Evolutionary conservation across 441 rosid species (phyloP).

Genomic region (Erodium chrysanthum): DNA sequence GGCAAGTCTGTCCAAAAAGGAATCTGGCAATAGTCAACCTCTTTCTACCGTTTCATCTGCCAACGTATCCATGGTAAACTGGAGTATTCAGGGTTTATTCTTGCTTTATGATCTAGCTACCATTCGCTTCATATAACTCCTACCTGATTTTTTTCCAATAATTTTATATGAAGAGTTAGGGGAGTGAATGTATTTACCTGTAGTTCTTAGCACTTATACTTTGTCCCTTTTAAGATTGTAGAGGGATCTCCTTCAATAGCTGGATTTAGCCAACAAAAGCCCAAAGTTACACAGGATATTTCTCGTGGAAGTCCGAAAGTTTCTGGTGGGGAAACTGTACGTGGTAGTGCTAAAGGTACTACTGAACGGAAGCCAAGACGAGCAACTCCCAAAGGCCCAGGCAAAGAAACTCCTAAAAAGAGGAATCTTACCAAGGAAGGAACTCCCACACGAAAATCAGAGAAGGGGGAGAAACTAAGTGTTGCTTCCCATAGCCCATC

Average conservation of each 20-base stretch:
- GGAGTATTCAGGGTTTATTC: conserved; percentile 11
- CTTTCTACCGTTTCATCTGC: conserved; percentile 29
- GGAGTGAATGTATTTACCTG: background rate
- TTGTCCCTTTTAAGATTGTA: conserved; percentile 36
- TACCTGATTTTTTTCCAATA: background rate
- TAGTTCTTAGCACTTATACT: conserved; percentile 1
- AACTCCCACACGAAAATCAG: conserved; percentile 33
- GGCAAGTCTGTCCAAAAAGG: conserved; percentile 25
- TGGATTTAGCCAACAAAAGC: conserved; percentile 31
- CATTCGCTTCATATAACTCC: background rate
- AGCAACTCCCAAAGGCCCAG: conserved; percentile 43
- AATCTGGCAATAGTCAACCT: conserved; percentile 41
- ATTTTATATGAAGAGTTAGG: background rate
- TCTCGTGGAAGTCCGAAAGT: conserved; percentile 35
- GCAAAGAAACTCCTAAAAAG: conserved; percentile 53
- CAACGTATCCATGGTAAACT: conserved; percentile 39
- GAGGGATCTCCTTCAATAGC: conserved; percentile 52
- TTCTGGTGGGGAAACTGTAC: conserved; percentile 27
- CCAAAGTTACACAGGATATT: conserved; percentile 31
- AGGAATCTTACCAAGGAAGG: conserved; percentile 38
- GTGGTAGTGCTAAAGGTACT: conserved; percentile 38
- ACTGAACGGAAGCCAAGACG: conserved; percentile 74
- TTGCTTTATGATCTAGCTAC: background rate
- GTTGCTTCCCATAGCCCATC: conserved; percentile 35
- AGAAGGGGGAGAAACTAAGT: conserved; percentile 40